These are phyloP conservation scores for Cocos nucifera DNA, from an alignment of 176 grass and related monocot species.

Conservation along the genomic window DNA sequence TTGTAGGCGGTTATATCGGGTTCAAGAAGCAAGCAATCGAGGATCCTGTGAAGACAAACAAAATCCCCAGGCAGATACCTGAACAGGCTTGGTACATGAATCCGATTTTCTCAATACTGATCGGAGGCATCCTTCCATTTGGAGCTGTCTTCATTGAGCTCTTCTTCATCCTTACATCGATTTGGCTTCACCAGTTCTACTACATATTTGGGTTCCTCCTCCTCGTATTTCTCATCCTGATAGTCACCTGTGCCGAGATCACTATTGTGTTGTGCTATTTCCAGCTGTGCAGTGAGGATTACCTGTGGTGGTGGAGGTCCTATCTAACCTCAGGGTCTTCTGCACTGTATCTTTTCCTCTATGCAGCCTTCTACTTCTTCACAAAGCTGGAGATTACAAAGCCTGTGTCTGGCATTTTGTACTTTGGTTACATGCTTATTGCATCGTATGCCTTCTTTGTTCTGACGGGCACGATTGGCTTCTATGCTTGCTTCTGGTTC, in stretches of 20 bases:
- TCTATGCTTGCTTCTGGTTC: conserved; percentile 79
- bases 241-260: conserved; percentile 76
- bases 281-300: conserved; percentile 93
- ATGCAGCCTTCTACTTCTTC: conserved; percentile 84
- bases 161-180: conserved; percentile 97
- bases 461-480: conserved; percentile 72
- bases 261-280: conserved; percentile 88
- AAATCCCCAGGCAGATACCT: conserved; percentile 68
- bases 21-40: conserved; percentile 59
- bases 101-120: conserved; percentile 53
- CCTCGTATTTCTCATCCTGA: conserved; percentile 69
- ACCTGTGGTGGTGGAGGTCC: conserved; percentile 84
- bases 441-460: conserved; percentile 84
- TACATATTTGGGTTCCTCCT: conserved; percentile 95
- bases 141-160: conserved; percentile 89
- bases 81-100: conserved; percentile 95
- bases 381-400: conserved; percentile 83
- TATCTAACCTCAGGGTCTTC: conserved; percentile 82
- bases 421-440: conserved; percentile 93
- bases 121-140: conserved; percentile 87
- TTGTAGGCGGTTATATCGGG: conserved; percentile 69
- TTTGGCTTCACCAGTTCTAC: conserved; percentile 94
- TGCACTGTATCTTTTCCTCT: conserved; percentile 74
- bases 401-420: conserved; percentile 56
- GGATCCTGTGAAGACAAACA: conserved; percentile 80